These are phyloP conservation scores for Kodamaea plutei DNA, from an alignment of 1,139 yeast species.

Conservation along the genomic window DNA sequence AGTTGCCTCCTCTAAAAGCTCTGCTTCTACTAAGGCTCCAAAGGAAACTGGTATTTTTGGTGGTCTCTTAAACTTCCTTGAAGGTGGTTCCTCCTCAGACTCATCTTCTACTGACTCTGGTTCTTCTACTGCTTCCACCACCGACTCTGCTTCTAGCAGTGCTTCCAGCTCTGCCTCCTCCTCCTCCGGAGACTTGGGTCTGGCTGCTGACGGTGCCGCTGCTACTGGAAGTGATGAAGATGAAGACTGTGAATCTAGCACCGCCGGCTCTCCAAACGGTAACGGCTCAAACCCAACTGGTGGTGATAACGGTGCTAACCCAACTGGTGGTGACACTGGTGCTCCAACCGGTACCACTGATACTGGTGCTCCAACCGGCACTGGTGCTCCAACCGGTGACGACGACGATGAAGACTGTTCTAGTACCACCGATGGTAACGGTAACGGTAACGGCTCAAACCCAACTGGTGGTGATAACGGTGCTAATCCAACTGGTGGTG, in stretches of 20 bases:
- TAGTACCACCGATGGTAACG: neutral
- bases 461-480: neutral
- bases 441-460: neutral
- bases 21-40: neutral
- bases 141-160: slow-evolving; percentile 1
- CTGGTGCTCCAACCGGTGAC: slow-evolving; percentile 1
- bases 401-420: slow-evolving; percentile 3
- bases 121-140: slow-evolving; percentile 3
- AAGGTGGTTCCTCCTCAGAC: neutral
- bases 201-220: slow-evolving; percentile 1
- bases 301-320: neutral
- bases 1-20: slow-evolving; percentile 2
- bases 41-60: neutral
- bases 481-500: no score
- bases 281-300: slow-evolving; percentile 1
- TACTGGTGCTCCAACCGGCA: neutral
- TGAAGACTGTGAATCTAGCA: slow-evolving; percentile 3
- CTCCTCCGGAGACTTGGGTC: slow-evolving; percentile 3
- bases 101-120: slow-evolving; percentile 1
- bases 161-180: slow-evolving; percentile 4
- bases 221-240: slow-evolving; percentile 5
- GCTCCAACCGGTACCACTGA: slow-evolving; percentile 1
- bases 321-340: neutral
- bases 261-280: slow-evolving; percentile 1
- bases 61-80: neutral